Conservation (phyloP, 208 protist genomes). For the Leptomonas pyrrhocoris region DNA sequence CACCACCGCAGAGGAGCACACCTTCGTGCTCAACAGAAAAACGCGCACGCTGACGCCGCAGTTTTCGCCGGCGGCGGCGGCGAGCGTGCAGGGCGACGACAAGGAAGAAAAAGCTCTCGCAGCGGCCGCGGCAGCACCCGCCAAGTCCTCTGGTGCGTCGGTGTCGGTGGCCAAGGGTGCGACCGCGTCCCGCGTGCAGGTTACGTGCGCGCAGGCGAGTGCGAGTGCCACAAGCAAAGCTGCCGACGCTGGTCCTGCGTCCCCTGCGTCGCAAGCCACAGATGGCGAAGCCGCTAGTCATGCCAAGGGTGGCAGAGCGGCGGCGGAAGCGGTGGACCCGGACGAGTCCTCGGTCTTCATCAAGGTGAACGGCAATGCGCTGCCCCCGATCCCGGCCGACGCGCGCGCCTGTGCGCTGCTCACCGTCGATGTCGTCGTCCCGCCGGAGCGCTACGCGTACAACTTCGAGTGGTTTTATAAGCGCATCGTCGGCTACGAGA, state of each 20-base stretch:
- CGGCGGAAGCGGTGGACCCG: constrained; percentile 2
- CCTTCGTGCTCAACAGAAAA: constrained; percentile 30
- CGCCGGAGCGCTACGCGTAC: constrained; percentile 61
- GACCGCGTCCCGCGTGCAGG: constrained; percentile 25
- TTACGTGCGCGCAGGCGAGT: constrained; percentile 17
- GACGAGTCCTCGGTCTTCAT: constrained; percentile 21
- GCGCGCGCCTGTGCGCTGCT: constrained; percentile 65
- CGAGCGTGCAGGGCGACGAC: not conserved
- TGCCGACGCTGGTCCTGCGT: not conserved
- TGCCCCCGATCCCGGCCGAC: constrained; percentile 51
- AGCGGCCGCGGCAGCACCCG: not conserved
- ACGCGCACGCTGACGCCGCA: constrained; percentile 17
- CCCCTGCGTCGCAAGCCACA: not conserved
- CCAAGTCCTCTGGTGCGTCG: not conserved
- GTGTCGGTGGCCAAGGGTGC: constrained; percentile 5
- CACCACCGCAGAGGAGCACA: constrained; percentile 17
- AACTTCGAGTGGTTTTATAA: constrained; percentile 87
- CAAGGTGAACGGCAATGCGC: constrained; percentile 41
- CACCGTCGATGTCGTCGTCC: constrained; percentile 74
- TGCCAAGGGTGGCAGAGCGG: not conserved
- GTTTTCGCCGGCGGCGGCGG: not conserved
- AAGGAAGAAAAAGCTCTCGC: not conserved
- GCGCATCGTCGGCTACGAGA: constrained; percentile 64
- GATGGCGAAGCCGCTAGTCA: not conserved
- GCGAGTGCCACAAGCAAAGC: not conserved